Evolutionary conservation across 1,284 basidiomycete species (phyloP).

Genomic region (Puccinia horiana): DNA sequence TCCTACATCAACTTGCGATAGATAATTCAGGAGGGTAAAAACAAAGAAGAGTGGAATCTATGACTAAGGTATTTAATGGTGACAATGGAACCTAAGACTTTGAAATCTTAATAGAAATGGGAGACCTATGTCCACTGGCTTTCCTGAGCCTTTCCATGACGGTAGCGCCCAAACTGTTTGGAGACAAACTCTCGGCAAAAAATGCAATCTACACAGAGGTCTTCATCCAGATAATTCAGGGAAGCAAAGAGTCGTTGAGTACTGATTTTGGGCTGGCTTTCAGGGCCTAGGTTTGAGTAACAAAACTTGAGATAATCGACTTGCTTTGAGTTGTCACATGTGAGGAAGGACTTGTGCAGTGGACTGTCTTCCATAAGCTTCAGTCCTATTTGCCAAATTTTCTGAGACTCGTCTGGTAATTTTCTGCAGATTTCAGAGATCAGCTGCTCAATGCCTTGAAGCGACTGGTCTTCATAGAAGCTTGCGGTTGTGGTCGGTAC

Average conservation of each 20-base stretch:
- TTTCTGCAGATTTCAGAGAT: neutral
- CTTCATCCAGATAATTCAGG: slow-evolving; percentile 36
- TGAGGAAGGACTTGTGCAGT: slow-evolving; percentile 14
- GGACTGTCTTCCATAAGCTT: slow-evolving; percentile 39
- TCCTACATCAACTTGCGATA: too few relatives aligned
- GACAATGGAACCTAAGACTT: neutral
- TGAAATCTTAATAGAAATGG: neutral
- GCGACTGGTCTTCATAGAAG: neutral
- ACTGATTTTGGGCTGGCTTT: slow-evolving; percentile 34
- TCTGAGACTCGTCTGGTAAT: neutral
- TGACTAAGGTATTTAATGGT: neutral
- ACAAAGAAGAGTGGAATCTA: neutral
- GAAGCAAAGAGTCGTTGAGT: slow-evolving; percentile 34
- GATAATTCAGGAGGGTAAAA: neutral
- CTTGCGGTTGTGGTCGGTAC: neutral
- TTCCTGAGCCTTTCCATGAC: slow-evolving; percentile 47
- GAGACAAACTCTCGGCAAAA: slow-evolving; percentile 28
- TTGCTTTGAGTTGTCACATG: neutral
- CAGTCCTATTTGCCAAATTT: slow-evolving; percentile 18
- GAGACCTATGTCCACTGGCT: neutral
- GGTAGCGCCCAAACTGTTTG: slow-evolving; percentile 24
- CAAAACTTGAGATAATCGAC: neutral
- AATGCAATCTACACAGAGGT: slow-evolving; percentile 22
- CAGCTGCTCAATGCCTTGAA: neutral
- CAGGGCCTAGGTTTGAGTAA: slow-evolving; percentile 27